Base-by-base conservation (phyloP, 805 yeast species). In the Pichia ethanolica region DNA sequence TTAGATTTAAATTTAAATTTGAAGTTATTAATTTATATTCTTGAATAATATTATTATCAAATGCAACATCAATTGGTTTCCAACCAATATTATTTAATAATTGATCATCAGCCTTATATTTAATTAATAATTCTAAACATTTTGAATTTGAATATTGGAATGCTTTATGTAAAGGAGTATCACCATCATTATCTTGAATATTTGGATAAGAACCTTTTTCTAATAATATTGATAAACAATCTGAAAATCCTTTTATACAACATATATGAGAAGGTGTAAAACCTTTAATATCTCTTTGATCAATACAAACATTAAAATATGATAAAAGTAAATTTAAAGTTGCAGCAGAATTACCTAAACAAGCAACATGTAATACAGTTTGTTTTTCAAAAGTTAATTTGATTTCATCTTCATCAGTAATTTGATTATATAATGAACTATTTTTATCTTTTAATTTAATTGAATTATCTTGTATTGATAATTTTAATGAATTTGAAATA, bases 81-180 rank as follows among this genome's bases (percentile, higher is more conserved):
- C 89, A 81, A 4, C 86, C 85, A n/a, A 72, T 72, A 12, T 66
- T 62, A 62, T 87, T 87, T 35, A 69, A 62, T 26, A 72, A 58
- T 26, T 70, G 65, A 37, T 73, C 73, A 51, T 80, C 76, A 1
- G 79, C 77, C 25, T 74, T 71, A 33, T 77, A 69, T 14, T 68
- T 70, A 0, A 83, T 63, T 41, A 86, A 65, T 35, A 82, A 60
- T 46, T 76, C 72, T 53, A 81, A 65, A 42, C 86, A 81, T 44
- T 76, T 76, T 13, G 77, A 58, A 52, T 79, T 77, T 6, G 90
- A 91, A 57, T 74, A 78, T 48, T 84, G 83, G 56, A 87, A 75
- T 0, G 97, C 95, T 46, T 85, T 71, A 65, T 91, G 98, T 39
- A 91, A 68, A 0, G 96, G 88, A 3, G 95, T 82, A 60, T 89